These are phyloP conservation scores for Beauveria medogensis DNA, from an alignment of 2,329 filamentous ascomycete species.

Conservation along the genomic window DNA sequence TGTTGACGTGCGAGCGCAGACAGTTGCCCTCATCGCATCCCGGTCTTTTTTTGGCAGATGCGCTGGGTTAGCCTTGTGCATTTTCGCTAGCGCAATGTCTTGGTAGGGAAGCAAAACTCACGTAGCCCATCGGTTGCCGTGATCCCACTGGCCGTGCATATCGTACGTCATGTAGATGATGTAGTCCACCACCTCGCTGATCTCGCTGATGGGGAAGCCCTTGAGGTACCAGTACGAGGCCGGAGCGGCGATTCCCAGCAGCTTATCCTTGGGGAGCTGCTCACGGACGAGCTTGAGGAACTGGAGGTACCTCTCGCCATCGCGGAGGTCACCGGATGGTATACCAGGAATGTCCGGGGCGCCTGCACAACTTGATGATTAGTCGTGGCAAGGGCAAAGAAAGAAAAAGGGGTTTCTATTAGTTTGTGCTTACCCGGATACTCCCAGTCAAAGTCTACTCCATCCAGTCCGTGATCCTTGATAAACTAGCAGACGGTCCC, in stretches of 20 bases:
- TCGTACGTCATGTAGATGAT: slow-evolving; percentile 68
- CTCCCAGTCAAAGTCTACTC: slow-evolving; percentile 27
- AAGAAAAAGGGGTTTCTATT: neutral
- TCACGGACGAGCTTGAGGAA: slow-evolving; percentile 20
- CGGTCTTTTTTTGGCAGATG: slow-evolving; percentile 12
- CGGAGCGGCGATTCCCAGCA: slow-evolving; percentile 19
- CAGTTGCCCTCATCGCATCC: slow-evolving; percentile 24
- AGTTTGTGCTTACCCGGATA: neutral
- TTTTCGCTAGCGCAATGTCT: too few relatives aligned
- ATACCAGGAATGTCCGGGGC: slow-evolving; percentile 20
- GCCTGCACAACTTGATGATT: neutral
- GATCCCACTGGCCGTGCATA: slow-evolving; percentile 60
- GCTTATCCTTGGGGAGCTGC: slow-evolving; percentile 12
- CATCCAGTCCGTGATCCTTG: slow-evolving; percentile 24
- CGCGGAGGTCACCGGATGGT: slow-evolving; percentile 16
- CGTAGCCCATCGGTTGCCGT: slow-evolving; percentile 17
- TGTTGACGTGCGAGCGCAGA: slow-evolving; percentile 30
- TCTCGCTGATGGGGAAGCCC: slow-evolving; percentile 35
- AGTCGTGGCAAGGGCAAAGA: neutral
- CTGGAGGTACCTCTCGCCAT: slow-evolving; percentile 24
- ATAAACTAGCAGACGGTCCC: slow-evolving; percentile 20
- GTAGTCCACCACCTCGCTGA: slow-evolving; percentile 42
- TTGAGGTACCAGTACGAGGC: slow-evolving; percentile 38
- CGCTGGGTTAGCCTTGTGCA: too few relatives aligned
- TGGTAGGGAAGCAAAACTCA: neutral